Evolutionary conservation across 768 basidiomycete genomes (phyloP), one percentile per base, ranked within the genome.

Genomic region (Mycena pura): DNA sequence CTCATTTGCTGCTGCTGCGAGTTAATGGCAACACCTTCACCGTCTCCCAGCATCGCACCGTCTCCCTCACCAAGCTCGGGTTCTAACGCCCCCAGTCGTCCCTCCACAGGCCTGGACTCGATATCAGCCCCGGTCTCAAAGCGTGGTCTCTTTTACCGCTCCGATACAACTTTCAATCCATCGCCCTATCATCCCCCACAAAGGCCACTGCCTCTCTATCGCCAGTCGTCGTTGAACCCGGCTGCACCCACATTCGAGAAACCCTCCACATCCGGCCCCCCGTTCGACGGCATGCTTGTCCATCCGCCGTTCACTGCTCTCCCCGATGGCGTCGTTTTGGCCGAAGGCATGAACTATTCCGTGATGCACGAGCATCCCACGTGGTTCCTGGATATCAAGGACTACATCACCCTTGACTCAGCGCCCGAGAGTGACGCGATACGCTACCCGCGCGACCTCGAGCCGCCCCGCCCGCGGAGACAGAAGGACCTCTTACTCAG

Each of bases 321-420:
- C n/a, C 64, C 64, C 5, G 64, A 62, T 17, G 7, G 10, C 8
- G 60, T 59, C 19, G 40, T 44, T 3, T 15, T 66, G 67, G n/a
- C n/a, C n/a, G 82, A 82, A 51, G 81, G 81, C n/a, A 77, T 86
- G 49, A 80, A 79, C 25, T 85, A 84, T 65, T 74, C 76, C 52
- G 72, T 83, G 53, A 77, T 85, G 73, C 84, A 83, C 27, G 67
- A 71, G 25, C 79, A 85, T 51, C 74, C 81, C 7, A 77, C 84
- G 22, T 85, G 84, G 84, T 85, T 86, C 62, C 72, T 85, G 57
- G 80, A 82, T 66, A 62, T 82, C 15, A 66, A 69, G 29, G 84
- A 85, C 69, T 86, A 81, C 62, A 74, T 77, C 14, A 73, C 67
- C 39, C 69, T 70, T 32, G 60, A 70, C 28, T 66, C 71, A 43